phyloP scores from a whole-genome alignment of 2,329 filamentous ascomycete species.

The Calonectria multiphialidica region DNA sequence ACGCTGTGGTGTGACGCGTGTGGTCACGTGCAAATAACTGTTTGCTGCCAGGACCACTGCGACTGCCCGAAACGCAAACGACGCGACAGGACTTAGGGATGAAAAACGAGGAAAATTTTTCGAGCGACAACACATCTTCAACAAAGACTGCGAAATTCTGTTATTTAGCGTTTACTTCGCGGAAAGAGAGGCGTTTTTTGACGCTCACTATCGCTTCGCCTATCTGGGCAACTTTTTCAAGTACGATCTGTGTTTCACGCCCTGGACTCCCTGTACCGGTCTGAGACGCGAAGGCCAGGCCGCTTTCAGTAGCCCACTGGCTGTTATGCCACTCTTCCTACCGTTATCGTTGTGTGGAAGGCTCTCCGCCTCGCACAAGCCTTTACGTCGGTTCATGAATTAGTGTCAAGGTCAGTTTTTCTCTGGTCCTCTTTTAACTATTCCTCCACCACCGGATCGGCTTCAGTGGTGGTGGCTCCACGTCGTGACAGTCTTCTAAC shows the following conservation, averaged over 20 bases:
- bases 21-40: background rate
- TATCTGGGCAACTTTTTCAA: background rate
- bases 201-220: background rate
- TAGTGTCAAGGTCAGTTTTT: background rate
- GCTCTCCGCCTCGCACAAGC: background rate
- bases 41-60: conserved; percentile 1
- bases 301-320: conserved; percentile 18
- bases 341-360: background rate
- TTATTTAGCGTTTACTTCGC: background rate
- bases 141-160: background rate
- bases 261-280: background rate
- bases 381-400: background rate
- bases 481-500: background rate
- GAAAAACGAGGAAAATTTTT: background rate
- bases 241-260: background rate
- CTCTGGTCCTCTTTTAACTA: too few relatives aligned
- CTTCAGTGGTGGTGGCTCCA: background rate
- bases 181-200: background rate
- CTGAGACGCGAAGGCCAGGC: conserved; percentile 2
- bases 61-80: conserved; percentile 2
- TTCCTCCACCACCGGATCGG: too few relatives aligned
- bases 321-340: conserved; percentile 34
- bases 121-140: background rate
- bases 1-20: background rate
- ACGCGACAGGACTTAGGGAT: conserved; percentile 1